Evolutionary conservation across 768 basidiomycete species (phyloP), one percentile per base, ranked within the genome.

Genomic region (Lepiota venenata): DNA sequence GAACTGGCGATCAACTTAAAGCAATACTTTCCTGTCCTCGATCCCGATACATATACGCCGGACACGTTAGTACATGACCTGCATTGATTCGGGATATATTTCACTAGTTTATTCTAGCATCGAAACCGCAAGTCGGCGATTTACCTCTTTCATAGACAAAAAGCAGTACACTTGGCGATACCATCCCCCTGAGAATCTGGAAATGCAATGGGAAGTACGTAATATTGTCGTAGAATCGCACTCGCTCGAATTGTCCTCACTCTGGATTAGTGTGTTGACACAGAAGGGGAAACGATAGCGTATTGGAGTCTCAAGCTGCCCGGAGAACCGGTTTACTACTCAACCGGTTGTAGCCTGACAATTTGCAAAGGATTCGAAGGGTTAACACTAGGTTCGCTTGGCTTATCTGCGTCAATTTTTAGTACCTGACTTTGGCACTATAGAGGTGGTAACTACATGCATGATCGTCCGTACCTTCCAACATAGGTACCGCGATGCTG

Each of bases 171-270:
- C 16, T 41, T 50, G 49, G 49, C 27, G 10, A 39, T 50, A 50
- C 20, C 49, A 50, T 15, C 22, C 49, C 11, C 49, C 49, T 10
- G 49, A 50, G 8, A 50, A 50, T 25, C 49, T 50, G 4, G 49
- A 50, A 29, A 50, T 50, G 49, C 22, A 50, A 41, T 50, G 49
- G 49, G 49, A 50, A 27, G 49, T 50, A 42, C 14, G 7, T 20
- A 32, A 11, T 9, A 32, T 8, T 32, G 32, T 32, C 32, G 6
- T 32, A 8, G 8, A 32, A 32, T 32, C 32, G 9, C 8, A 9
- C 4, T 11, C 9, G 9, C 8, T 32, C 32, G 8, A 11, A 32
- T 8, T 32, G 10, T 32, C 8, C 32, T 32, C 8, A 32, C 32
- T 32, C 8, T 32, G 32, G 8, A 32, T 10, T 11, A 50, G 49